Evolutionary conservation across 202 grass and related monocot species (phyloP), one percentile per base, ranked within the genome.

Genomic region (Schoenoplectus tabernaemontani): DNA sequence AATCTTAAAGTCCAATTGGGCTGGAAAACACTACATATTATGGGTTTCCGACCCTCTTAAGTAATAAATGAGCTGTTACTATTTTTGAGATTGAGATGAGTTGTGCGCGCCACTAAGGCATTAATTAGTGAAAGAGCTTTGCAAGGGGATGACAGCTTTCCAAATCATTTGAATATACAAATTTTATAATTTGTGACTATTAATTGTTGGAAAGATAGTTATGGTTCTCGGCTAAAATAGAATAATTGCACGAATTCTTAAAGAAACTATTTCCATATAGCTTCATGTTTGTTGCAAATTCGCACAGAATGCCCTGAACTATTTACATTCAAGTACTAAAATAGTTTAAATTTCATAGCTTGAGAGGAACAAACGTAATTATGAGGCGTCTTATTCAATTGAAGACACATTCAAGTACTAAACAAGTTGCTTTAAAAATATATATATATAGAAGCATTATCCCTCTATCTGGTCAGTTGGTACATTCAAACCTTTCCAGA

Each of bases 21-120:
- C 36, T 37, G 4, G 36, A 37, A 15, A 2, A 50, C 2, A n/a
- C n/a, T n/a, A n/a, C n/a, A n/a, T n/a, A 2, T 50, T 50, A 50
- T 13, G 11, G 46, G 46, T 50, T 12, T 50, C 9, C 3, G 46
- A 50, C 46, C 3, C 46, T 12, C n/a, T n/a, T n/a, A n/a, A n/a
- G n/a, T n/a, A n/a, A n/a, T n/a, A n/a, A n/a, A n/a, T n/a, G n/a
- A n/a, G n/a, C n/a, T n/a, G n/a, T n/a, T n/a, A n/a, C n/a, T 46
- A 73, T n/a, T 53, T 12, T n/a, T 73, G 44, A 73, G 69, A 51
- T 73, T 30, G 5, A 32, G 38, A 68, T 5, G 32, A 66, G 69
- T 51, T 73, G 69, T 73, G 44, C 26, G 69, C 44, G 41, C 69
- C 46, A 73, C 46, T 51, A 73, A 51, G 69, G 24, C 26, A 53